Conservation (phyloP, 352 stramenopile genomes). For the Phytopythium boreale region DNA sequence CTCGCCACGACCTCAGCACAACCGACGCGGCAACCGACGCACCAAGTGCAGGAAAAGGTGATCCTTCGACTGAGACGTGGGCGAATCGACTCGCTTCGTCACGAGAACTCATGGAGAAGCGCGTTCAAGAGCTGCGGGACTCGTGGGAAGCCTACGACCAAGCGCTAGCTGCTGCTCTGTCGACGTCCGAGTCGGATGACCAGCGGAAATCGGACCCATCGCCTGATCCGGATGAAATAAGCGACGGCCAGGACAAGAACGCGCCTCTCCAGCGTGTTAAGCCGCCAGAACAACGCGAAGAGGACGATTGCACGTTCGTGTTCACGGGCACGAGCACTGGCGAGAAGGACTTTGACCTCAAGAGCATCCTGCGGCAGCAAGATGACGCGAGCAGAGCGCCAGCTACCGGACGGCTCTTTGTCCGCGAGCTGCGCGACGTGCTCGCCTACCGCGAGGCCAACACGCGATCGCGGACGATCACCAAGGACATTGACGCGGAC, state of each 20-base stretch:
- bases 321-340: conserved; percentile 77
- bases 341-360: conserved; percentile 60
- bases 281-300: background rate
- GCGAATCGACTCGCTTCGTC: conserved; percentile 11
- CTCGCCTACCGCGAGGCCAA: conserved; percentile 40
- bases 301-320: conserved; percentile 40
- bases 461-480: conserved; percentile 16
- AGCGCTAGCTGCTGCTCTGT: background rate
- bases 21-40: conserved; percentile 1
- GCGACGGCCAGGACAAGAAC: background rate
- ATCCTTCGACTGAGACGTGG: background rate
- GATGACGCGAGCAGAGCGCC: conserved; percentile 14
- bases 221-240: background rate
- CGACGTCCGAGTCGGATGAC: background rate
- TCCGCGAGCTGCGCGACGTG: conserved; percentile 51
- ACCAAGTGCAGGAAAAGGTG: background rate
- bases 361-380: conserved; percentile 36
- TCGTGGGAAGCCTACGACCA: conserved; percentile 25
- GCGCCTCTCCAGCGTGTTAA: background rate
- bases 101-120: conserved; percentile 19
- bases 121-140: conserved; percentile 20
- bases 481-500: conserved; percentile 46
- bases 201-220: background rate
- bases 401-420: conserved; percentile 26
- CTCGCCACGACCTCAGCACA: conserved; percentile 35